These are phyloP conservation scores for Verticillium nonalfalfae DNA, from an alignment of 2,329 filamentous ascomycete genomes.

Conservation along the genomic window DNA sequence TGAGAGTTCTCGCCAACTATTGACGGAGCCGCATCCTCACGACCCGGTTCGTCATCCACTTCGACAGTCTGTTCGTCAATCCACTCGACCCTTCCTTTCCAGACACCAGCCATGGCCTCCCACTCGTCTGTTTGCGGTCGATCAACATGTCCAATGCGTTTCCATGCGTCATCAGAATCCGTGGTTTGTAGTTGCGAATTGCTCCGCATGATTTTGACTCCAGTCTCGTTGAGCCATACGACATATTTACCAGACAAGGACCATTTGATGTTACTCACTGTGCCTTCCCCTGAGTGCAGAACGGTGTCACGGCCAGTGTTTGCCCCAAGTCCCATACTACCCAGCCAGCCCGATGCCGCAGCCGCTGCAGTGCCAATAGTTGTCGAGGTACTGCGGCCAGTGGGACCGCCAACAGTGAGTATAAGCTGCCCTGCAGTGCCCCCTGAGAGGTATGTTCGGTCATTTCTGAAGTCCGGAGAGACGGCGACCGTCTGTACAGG, in stretches of 20 bases:
- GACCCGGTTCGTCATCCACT: slow-evolving; percentile 51
- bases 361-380: slow-evolving; percentile 79
- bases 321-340: slow-evolving; percentile 73
- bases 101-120: slow-evolving; percentile 95
- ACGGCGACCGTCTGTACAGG: slow-evolving; percentile 88
- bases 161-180: slow-evolving; percentile 84
- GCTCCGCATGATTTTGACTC: slow-evolving; percentile 95
- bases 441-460: slow-evolving; percentile 84
- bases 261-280: slow-evolving; percentile 90
- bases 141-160: slow-evolving; percentile 86
- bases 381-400: slow-evolving; percentile 80
- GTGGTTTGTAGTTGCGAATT: slow-evolving; percentile 72
- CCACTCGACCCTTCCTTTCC: slow-evolving; percentile 91
- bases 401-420: slow-evolving; percentile 72
- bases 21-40: slow-evolving; percentile 27
- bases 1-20: slow-evolving; percentile 40
- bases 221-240: slow-evolving; percentile 92
- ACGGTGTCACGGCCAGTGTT: slow-evolving; percentile 80
- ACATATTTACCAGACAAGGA: slow-evolving; percentile 88
- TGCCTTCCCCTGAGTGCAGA: slow-evolving; percentile 86
- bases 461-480: slow-evolving; percentile 91
- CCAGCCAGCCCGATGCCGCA: slow-evolving; percentile 83
- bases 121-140: slow-evolving; percentile 80
- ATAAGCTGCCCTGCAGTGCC: slow-evolving; percentile 84
- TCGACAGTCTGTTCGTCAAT: slow-evolving; percentile 80